phyloP scores from a whole-genome alignment of 257 asterid species.

The Cynanchum wilfordii region DNA sequence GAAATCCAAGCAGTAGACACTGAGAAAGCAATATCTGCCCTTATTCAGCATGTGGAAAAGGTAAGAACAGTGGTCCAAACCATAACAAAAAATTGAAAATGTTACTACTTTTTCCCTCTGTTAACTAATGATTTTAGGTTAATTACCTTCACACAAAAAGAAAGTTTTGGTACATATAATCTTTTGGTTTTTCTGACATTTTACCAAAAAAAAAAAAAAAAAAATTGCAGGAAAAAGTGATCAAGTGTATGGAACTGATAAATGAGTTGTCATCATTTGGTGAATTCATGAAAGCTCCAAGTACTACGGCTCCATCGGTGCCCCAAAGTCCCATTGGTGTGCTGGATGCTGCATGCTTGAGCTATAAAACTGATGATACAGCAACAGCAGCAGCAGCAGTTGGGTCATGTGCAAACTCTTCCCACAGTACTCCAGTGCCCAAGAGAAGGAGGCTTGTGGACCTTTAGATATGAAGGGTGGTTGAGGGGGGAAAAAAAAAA shows the following conservation, averaged over 20 bases:
- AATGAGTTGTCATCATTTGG: slow-evolving; percentile 17
- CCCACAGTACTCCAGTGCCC: slow-evolving; percentile 25
- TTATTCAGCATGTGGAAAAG: slow-evolving; percentile 28
- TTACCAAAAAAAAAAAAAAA: neutral
- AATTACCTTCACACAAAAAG: neutral
- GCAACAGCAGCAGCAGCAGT: slow-evolving; percentile 11
- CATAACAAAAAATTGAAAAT: neutral
- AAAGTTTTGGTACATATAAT: neutral
- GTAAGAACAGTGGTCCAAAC: slow-evolving; percentile 34
- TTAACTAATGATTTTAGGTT: slow-evolving; percentile 11
- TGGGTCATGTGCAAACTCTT: slow-evolving; percentile 28
- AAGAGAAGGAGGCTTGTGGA: slow-evolving; percentile 33
- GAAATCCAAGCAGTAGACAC: slow-evolving; percentile 29
- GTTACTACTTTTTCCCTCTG: slow-evolving; percentile 5
- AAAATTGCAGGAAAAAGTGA: slow-evolving; percentile 30
- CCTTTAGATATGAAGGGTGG: slow-evolving; percentile 6
- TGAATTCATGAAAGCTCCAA: slow-evolving; percentile 17
- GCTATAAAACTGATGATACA: slow-evolving; percentile 33
- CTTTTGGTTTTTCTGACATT: neutral
- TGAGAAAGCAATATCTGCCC: slow-evolving; percentile 27
- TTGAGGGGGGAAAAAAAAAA: neutral
- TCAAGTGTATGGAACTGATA: slow-evolving; percentile 28
- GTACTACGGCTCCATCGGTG: slow-evolving; percentile 17
- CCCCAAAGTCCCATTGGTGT: slow-evolving; percentile 39
- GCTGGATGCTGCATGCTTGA: slow-evolving; percentile 41